A percentile compares a stretch with the other conserved stretches of the same genome.
These are phyloP conservation scores for Fusarium proliferatum DNA, from an alignment of 2,329 filamentous ascomycete genomes.

Conservation along the genomic window DNA sequence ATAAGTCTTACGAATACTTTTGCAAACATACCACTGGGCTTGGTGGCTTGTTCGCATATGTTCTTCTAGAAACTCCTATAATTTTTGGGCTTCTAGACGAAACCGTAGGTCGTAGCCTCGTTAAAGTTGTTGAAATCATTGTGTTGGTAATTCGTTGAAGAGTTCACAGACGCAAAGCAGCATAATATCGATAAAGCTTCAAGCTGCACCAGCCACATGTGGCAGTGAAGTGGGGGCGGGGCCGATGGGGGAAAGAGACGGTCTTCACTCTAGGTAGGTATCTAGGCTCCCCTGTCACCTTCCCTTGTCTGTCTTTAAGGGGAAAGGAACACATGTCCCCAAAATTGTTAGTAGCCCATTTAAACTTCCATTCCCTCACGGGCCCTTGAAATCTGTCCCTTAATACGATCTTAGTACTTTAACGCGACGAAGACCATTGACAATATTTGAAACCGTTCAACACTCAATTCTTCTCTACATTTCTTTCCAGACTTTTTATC, in stretches of 20 bases:
- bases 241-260: conserved; percentile 22
- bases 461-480: conserved; percentile 10
- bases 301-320: conserved; percentile 25
- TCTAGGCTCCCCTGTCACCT: neutral
- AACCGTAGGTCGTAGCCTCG: conserved; percentile 26
- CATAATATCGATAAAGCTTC: conserved; percentile 25
- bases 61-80: neutral
- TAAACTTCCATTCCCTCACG: conserved; percentile 14
- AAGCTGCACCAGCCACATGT: conserved; percentile 22
- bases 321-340: conserved; percentile 50
- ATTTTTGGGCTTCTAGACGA: neutral
- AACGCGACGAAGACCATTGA: conserved; percentile 15
- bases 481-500: neutral
- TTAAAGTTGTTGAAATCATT: conserved; percentile 21
- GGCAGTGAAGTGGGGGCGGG: conserved; percentile 32
- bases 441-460: conserved; percentile 4
- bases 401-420: conserved; percentile 36
- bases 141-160: neutral
- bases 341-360: conserved; percentile 39
- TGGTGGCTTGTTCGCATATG: conserved; percentile 46
- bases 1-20: neutral
- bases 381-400: conserved; percentile 45
- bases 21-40: conserved; percentile 40
- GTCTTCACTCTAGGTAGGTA: neutral
- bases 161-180: neutral